phyloP scores from a whole-genome alignment of 805 yeast genomes.

The Pichia kluyveri region DNA sequence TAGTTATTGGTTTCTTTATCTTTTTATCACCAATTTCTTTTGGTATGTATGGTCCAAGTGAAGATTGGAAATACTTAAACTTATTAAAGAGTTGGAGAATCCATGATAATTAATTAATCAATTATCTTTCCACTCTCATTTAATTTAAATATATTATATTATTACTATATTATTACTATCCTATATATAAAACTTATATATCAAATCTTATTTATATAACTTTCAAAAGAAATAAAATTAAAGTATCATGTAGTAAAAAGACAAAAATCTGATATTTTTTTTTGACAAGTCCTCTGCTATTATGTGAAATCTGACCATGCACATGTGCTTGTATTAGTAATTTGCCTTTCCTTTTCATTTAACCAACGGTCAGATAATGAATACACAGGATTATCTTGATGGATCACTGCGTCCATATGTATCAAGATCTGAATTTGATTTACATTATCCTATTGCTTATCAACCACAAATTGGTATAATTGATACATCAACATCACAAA shows the following conservation, averaged over 20 bases:
- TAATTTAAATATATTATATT: too few relatives aligned
- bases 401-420: slow-evolving; percentile 25
- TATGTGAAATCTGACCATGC: too few relatives aligned
- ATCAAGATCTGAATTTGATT: slow-evolving; percentile 24
- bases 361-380: slow-evolving; percentile 9
- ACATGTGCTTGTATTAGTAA: too few relatives aligned
- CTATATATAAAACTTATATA: too few relatives aligned
- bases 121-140: neutral
- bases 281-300: too few relatives aligned
- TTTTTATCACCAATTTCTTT: slow-evolving; percentile 61
- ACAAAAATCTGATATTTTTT: too few relatives aligned
- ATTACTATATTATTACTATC: too few relatives aligned
- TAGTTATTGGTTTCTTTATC: slow-evolving; percentile 49
- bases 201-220: too few relatives aligned
- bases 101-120: neutral
- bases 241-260: too few relatives aligned
- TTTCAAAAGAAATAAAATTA: too few relatives aligned
- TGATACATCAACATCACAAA: slow-evolving; percentile 25
- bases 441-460: slow-evolving; percentile 27
- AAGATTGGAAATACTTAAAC: slow-evolving; percentile 40
- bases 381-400: slow-evolving; percentile 17
- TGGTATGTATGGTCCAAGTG: slow-evolving; percentile 63
- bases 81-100: slow-evolving; percentile 50
- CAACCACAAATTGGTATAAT: slow-evolving; percentile 27
- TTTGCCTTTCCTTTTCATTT: neutral